Base-by-base conservation (phyloP, 768 basidiomycete genomes). In the Crucibulum laeve region DNA sequence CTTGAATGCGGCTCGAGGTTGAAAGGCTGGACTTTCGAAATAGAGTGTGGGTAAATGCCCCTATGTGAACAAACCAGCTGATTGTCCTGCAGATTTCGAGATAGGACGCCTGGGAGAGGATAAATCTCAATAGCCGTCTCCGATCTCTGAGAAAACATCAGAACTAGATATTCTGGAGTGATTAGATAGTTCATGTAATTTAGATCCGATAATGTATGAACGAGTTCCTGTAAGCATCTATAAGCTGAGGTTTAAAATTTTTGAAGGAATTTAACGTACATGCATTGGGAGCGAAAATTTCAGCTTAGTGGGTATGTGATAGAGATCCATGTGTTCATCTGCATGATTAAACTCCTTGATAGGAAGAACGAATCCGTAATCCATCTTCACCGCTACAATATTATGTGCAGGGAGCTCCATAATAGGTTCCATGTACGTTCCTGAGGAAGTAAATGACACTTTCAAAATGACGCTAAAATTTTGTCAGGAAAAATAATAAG, bases 71-170 rank as follows among this genome's bases (percentile, higher is more conserved):
- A 46, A 11, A 44, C 19, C 19, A 58, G 49, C 10, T 23, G 28
- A 6, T 22, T 37, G 21, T 11, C 13, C n/a, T 28, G 15, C 21
- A 17, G 14, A 18, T 23, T n/a, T 21, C 18, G 37, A 5, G 48
- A 47, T 25, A 34, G 8, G 18, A 23, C 25, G 17, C 30, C 39
- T 3, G 57, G 57, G 3, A 58, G 50, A 4, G 49, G 36, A 38
- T 54, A 54, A n/a, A 49, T 43, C 14, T 56, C 53, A 33, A 58
- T 47, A 17, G 47, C 43, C 5, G 57, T 58, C 35, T 58, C 54
- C 18, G 43, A 44, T 17, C 48, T 38, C 19, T 47, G n/a, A 2
- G 57, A 47, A 32, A 53, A 52, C 17, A 53, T 33, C 11, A 53
- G 38, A 33, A 56, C 49, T 25, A 58, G 36, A 30, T 48, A 41